Evolutionary conservation across 139 green algal genomes (phyloP).

Genomic region (Desmodesmus armatus): DNA sequence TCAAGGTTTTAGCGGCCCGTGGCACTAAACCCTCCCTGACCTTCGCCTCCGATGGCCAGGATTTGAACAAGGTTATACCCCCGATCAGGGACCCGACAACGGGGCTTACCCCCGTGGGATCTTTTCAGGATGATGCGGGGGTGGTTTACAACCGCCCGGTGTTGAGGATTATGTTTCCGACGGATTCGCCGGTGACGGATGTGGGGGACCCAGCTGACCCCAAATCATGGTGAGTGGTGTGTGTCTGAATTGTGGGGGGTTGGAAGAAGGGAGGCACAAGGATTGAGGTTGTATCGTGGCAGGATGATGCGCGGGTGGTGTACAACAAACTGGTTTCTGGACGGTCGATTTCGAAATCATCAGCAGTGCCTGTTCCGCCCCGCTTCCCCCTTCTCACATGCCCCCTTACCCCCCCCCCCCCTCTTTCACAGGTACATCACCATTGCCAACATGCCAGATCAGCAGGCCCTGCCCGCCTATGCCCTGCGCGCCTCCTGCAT

Average conservation of each 20-base stretch:
- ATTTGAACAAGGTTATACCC: background rate
- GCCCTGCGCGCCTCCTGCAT: slow-evolving; percentile 15
- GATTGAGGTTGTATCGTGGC: too few relatives aligned
- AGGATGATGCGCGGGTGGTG: background rate
- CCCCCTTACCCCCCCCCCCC: too few relatives aligned
- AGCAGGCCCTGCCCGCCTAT: background rate
- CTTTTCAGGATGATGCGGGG: slow-evolving; percentile 30
- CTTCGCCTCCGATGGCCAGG: background rate
- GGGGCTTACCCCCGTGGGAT: background rate
- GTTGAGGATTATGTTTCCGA: background rate
- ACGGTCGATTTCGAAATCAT: too few relatives aligned
- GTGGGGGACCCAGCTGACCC: background rate
- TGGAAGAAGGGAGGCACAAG: too few relatives aligned
- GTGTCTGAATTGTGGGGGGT: background rate
- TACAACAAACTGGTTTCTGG: too few relatives aligned
- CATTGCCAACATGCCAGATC: slow-evolving; percentile 9
- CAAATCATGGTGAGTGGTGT: slow-evolving; percentile 17
- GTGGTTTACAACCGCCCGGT: background rate
- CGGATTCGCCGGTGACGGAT: background rate
- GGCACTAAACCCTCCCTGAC: slow-evolving; percentile 4
- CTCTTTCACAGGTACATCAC: slow-evolving; percentile 35
- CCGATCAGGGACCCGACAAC: background rate
- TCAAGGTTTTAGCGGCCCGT: background rate
- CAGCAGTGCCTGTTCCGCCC: too few relatives aligned
- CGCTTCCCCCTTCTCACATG: too few relatives aligned